phyloP scores from a whole-genome alignment of 495 filamentous ascomycete genomes.

The Antarctomyces pellizariae region DNA sequence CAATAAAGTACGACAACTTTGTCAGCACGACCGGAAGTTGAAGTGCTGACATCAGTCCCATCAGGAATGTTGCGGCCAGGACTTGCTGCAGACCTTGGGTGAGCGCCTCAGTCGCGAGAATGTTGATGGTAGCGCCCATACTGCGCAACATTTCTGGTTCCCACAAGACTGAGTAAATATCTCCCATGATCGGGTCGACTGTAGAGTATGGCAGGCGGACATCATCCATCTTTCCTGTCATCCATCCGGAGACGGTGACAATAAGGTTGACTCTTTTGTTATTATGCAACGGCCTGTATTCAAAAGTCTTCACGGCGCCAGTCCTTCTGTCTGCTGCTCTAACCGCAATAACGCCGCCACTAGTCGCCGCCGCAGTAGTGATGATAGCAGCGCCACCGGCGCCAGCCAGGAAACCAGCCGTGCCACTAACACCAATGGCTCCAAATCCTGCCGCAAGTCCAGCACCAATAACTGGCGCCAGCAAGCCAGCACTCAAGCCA shows the following conservation, averaged over 20 bases:
- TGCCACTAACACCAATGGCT: slow-evolving; percentile 81
- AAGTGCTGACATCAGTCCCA: slow-evolving; percentile 78
- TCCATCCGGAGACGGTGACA: slow-evolving; percentile 89
- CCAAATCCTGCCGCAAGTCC: slow-evolving; percentile 89
- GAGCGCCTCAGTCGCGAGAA: slow-evolving; percentile 90
- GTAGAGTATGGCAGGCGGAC: slow-evolving; percentile 88
- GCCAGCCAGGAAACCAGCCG: slow-evolving; percentile 70
- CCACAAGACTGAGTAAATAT: slow-evolving; percentile 94
- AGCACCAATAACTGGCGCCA: slow-evolving; percentile 86
- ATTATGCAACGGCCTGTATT: slow-evolving; percentile 90
- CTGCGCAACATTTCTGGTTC: slow-evolving; percentile 94
- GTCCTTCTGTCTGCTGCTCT: slow-evolving; percentile 68
- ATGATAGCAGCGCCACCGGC: slow-evolving; percentile 85
- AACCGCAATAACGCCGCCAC: slow-evolving; percentile 64
- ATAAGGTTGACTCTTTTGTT: slow-evolving; percentile 95
- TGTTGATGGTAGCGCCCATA: slow-evolving; percentile 96
- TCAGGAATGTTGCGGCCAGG: slow-evolving; percentile 70
- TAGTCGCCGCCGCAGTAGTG: slow-evolving; percentile 69
- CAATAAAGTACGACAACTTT: slow-evolving; percentile 89
- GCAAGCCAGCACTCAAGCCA: slow-evolving; percentile 73
- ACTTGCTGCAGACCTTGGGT: slow-evolving; percentile 93
- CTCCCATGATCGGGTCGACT: slow-evolving; percentile 91
- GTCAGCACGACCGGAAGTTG: slow-evolving; percentile 80
- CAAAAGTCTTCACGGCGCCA: slow-evolving; percentile 83
- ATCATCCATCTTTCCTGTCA: slow-evolving; percentile 94